Evolutionary conservation across 176 grass and related monocot species (phyloP).

Genomic region (Avena eriantha): DNA sequence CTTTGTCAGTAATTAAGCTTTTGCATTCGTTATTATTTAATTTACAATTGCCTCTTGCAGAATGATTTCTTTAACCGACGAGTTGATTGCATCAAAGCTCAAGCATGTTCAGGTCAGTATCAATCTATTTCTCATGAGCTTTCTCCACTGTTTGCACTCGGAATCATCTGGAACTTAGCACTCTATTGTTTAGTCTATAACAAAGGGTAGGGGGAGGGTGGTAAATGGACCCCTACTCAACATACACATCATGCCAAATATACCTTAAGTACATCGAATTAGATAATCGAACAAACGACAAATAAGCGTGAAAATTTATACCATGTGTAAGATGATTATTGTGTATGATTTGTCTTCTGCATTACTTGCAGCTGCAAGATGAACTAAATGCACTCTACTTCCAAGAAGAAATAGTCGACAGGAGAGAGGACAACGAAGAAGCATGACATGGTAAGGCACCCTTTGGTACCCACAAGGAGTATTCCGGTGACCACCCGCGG

Average conservation of each 20-base stretch:
- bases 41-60: constrained; percentile 51
- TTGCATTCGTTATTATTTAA: not conserved
- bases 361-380: constrained; percentile 78
- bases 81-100: constrained; percentile 74
- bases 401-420: constrained; percentile 68
- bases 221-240: not conserved
- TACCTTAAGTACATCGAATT: not conserved
- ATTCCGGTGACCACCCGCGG: constrained; percentile 20
- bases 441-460: constrained; percentile 41
- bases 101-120: constrained; percentile 76
- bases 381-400: constrained; percentile 77
- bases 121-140: constrained; percentile 1
- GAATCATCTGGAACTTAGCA: not conserved
- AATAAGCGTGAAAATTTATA: not conserved
- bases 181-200: not conserved
- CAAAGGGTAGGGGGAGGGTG: not conserved
- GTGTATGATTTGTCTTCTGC: constrained; percentile 1
- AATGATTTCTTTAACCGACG: constrained; percentile 85
- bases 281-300: not conserved
- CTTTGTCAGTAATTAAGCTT: not conserved
- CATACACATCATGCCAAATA: not conserved
- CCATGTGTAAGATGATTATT: not conserved
- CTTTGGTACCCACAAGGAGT: constrained; percentile 30
- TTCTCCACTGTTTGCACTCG: not conserved
- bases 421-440: constrained; percentile 59